phyloP scores from a whole-genome alignment of 345 rosid genomes.

The Arabidopsis arenosa region DNA sequence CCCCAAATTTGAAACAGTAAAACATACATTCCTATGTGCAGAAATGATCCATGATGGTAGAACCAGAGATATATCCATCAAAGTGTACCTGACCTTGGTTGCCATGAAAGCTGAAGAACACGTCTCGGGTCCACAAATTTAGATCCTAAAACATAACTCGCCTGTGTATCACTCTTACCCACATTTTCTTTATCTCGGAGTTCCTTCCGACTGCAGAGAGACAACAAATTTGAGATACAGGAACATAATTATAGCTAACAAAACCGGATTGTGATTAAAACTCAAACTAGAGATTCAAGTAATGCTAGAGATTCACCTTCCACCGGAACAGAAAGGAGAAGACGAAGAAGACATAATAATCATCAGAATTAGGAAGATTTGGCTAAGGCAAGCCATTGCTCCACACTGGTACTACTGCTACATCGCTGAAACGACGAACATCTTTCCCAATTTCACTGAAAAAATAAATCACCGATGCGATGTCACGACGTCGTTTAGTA shows the following conservation, averaged over 20 bases:
- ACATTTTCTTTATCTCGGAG: slow-evolving; percentile 55
- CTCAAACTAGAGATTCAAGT: background rate
- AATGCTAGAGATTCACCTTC: slow-evolving; percentile 7
- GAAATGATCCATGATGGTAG: background rate
- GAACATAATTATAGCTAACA: background rate
- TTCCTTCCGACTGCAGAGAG: slow-evolving; percentile 63
- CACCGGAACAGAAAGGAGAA: slow-evolving; percentile 29
- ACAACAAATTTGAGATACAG: background rate
- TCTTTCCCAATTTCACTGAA: background rate
- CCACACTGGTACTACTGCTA: background rate
- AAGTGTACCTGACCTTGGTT: slow-evolving; percentile 91
- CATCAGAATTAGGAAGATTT: slow-evolving; percentile 31
- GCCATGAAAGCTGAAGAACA: slow-evolving; percentile 80
- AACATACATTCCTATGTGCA: background rate
- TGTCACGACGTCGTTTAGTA: background rate
- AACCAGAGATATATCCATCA: slow-evolving; percentile 2
- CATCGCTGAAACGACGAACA: background rate
- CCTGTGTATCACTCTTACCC: slow-evolving; percentile 27
- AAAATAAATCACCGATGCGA: background rate
- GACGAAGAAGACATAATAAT: slow-evolving; percentile 9
- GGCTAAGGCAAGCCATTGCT: slow-evolving; percentile 36
- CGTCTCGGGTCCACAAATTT: slow-evolving; percentile 65
- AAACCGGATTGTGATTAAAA: background rate
- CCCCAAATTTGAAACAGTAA: background rate
- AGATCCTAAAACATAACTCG: slow-evolving; percentile 45